Conservation (phyloP, 106 monocot species). For the Xerophyta viscosa region DNA sequence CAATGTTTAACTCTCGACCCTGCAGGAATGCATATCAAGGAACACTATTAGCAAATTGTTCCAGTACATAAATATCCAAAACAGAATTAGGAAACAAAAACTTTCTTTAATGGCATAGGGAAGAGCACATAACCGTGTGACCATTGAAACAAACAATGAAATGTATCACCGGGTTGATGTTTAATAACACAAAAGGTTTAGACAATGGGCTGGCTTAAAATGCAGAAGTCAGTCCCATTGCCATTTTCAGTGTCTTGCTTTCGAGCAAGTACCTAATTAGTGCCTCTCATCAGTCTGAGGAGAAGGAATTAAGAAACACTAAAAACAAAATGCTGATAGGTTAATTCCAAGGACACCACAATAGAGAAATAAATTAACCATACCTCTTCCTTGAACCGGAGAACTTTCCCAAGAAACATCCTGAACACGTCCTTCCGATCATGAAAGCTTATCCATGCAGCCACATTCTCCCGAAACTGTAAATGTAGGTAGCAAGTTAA, state of each 20-base stretch:
- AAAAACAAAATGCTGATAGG: too few species aligned
- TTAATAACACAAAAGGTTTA: too few species aligned
- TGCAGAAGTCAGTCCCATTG: too few species aligned
- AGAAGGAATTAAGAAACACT: too few species aligned
- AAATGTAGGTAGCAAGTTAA: neutral
- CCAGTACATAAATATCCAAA: neutral
- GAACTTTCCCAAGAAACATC: slow-evolving; percentile 65
- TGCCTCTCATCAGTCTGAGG: too few species aligned
- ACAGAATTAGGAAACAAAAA: neutral
- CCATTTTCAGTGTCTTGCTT: too few species aligned
- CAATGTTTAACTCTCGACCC: slow-evolving; percentile 64
- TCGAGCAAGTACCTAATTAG: too few species aligned
- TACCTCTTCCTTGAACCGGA: slow-evolving; percentile 82
- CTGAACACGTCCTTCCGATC: slow-evolving; percentile 71
- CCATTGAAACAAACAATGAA: neutral
- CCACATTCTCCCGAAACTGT: slow-evolving; percentile 95
- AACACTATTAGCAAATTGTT: neutral
- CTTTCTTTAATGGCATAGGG: neutral
- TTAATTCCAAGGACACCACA: too few species aligned
- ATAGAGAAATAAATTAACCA: slow-evolving; percentile 1
- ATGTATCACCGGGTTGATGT: too few species aligned
- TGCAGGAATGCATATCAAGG: slow-evolving; percentile 13
- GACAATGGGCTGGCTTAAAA: too few species aligned
- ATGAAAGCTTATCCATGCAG: slow-evolving; percentile 92
- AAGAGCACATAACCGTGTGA: neutral